Evolutionary conservation across 768 basidiomycete genomes (phyloP).

Genomic region (Daedaleopsis sinensis): DNA sequence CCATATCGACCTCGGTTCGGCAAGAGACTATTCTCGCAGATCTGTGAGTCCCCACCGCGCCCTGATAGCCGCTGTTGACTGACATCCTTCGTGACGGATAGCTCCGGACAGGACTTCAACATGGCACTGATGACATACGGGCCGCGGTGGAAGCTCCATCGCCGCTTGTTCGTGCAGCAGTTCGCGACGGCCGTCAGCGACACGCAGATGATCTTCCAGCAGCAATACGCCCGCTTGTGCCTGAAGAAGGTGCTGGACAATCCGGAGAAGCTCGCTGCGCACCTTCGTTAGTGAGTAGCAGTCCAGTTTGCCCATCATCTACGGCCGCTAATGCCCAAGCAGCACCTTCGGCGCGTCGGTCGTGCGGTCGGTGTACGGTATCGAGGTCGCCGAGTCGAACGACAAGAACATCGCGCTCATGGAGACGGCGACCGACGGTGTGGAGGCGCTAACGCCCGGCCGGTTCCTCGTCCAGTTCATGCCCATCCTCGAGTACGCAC

Average conservation of each 20-base stretch:
- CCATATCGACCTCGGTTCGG: constrained; percentile 26
- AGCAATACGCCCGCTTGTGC: constrained; percentile 1
- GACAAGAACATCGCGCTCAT: constrained; percentile 20
- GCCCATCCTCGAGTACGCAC: neutral
- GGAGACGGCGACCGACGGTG: constrained; percentile 6
- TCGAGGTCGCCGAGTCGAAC: constrained; percentile 15
- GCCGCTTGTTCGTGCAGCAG: constrained; percentile 20
- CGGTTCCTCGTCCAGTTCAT: constrained; percentile 6
- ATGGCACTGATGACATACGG: constrained; percentile 22
- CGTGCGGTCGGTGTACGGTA: constrained; percentile 22
- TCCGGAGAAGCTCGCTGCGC: constrained; percentile 11
- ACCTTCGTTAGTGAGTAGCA: constrained; percentile 20
- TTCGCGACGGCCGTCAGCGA: constrained; percentile 6
- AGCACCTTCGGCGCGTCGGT: constrained; percentile 21
- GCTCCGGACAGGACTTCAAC: constrained; percentile 16
- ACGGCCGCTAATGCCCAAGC: neutral
- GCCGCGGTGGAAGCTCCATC: constrained; percentile 20
- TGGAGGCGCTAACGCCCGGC: neutral
- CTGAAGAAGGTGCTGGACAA: constrained; percentile 12
- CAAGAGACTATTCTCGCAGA: neutral
- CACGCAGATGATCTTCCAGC: neutral
- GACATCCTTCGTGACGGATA: neutral
- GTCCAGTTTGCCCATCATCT: neutral
- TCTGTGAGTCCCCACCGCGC: neutral
- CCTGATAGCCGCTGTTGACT: neutral